A percentile compares a stretch with the other conserved stretches of the same genome.
Evolutionary conservation across 2,329 filamentous ascomycete genomes (phyloP).

Genomic region (Sclerotinia spermophila): DNA sequence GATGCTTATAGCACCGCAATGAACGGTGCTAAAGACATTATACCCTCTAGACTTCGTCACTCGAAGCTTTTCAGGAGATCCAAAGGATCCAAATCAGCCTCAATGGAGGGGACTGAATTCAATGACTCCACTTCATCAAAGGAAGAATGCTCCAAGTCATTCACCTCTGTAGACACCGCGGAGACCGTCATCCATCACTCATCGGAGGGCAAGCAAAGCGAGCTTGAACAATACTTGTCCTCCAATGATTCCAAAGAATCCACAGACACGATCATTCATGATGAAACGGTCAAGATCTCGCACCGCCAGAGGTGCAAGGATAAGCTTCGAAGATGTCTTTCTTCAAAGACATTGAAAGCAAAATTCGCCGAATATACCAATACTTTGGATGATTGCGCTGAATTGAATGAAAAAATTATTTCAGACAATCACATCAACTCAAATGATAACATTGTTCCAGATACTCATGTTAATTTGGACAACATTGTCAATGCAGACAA

Average conservation of each 20-base stretch:
- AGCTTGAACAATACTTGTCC: not conserved
- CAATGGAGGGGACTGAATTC: not conserved
- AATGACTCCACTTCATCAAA: not conserved
- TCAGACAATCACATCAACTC: not conserved
- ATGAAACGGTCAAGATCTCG: not conserved
- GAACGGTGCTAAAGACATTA: not conserved
- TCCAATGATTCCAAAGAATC: not conserved
- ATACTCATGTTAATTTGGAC: not conserved
- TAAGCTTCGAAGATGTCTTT: not conserved
- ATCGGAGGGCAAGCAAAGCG: not conserved
- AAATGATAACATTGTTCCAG: not conserved
- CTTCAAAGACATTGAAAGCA: conserved; percentile 1
- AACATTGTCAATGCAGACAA: not conserved
- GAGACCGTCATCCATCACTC: not conserved
- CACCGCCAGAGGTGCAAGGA: not conserved
- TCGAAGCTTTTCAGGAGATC: not conserved
- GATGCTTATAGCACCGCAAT: not conserved
- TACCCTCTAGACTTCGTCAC: not conserved
- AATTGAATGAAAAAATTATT: not conserved
- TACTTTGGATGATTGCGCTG: not conserved
- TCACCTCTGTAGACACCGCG: not conserved
- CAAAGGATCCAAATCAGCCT: not conserved
- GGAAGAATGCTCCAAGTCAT: not conserved
- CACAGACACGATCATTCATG: not conserved
- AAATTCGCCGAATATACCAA: not conserved